Evolutionary conservation across 257 asterid genomes (phyloP).

Genomic region (Rauvolfia tetraphylla): DNA sequence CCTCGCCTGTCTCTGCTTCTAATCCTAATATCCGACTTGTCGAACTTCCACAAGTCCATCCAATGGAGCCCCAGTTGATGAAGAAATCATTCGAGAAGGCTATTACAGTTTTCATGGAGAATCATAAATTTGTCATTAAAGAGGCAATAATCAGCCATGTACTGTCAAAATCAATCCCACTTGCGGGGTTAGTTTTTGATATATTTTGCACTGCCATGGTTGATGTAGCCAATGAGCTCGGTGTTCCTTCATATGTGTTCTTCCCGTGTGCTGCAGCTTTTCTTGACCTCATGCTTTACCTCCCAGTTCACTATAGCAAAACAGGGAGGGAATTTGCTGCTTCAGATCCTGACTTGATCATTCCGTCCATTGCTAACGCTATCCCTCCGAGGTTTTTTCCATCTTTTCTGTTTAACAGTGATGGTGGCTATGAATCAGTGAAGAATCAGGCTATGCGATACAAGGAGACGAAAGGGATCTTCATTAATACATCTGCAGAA

Average conservation of each 20-base stretch:
- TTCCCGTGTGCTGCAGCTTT: conserved; percentile 9
- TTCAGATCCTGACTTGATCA: conserved; percentile 15
- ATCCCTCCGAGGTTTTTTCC: conserved; percentile 15
- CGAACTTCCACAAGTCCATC: neutral
- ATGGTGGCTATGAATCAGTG: conserved; percentile 7
- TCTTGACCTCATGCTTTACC: conserved; percentile 15
- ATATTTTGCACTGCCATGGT: conserved; percentile 19
- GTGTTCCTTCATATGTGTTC: conserved; percentile 16
- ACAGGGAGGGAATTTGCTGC: neutral
- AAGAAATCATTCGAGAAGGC: neutral
- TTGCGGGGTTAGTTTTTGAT: conserved; percentile 11
- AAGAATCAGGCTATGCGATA: conserved; percentile 7
- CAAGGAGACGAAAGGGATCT: neutral
- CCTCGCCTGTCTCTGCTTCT: neutral
- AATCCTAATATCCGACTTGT: neutral
- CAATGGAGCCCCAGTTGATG: neutral
- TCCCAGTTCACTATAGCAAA: neutral
- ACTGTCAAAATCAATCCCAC: neutral
- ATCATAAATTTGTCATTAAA: conserved; percentile 6
- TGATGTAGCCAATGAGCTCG: conserved; percentile 23
- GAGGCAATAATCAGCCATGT: neutral
- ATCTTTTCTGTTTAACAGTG: neutral
- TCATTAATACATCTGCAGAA: conserved; percentile 25
- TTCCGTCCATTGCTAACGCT: conserved; percentile 1
- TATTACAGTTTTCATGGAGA: neutral